Percentiles rank a stretch among this genome's conserved stretches.
Evolutionary conservation across 2,329 filamentous ascomycete species (phyloP).

Genomic region (Ceratocystis papillata): DNA sequence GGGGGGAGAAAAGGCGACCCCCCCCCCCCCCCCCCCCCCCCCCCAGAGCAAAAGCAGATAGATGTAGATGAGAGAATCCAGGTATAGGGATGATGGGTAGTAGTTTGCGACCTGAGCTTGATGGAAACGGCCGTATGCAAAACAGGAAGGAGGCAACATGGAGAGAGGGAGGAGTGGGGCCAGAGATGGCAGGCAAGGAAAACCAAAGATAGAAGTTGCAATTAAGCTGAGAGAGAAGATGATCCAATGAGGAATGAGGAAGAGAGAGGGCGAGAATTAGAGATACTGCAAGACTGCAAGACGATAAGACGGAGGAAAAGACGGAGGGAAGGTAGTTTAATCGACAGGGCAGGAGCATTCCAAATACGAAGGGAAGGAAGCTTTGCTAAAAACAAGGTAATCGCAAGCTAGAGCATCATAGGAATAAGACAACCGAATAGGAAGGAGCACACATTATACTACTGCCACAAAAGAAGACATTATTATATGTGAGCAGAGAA

Average conservation of each 20-base stretch:
- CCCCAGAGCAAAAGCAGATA: not conserved
- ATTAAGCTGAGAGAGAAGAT: not conserved
- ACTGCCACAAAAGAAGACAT: too few relatives aligned
- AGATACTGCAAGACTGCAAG: not conserved
- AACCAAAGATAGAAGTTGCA: slow-evolving; percentile 1
- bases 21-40: too few relatives aligned
- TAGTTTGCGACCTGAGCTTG: not conserved
- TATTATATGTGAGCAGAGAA: too few relatives aligned
- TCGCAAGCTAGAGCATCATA: too few relatives aligned
- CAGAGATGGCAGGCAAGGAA: not conserved
- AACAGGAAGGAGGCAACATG: not conserved
- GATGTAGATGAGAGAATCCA: not conserved
- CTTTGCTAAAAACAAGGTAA: not conserved
- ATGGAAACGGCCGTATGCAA: not conserved
- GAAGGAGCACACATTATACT: too few relatives aligned
- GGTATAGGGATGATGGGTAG: not conserved
- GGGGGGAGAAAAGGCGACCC: too few relatives aligned
- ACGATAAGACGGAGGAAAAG: not conserved
- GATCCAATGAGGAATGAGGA: not conserved
- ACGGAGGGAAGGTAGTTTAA: not conserved
- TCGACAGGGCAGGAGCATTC: not conserved
- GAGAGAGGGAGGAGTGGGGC: not conserved
- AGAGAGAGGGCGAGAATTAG: not conserved
- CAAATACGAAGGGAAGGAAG: not conserved
- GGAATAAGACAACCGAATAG: not conserved